These are phyloP conservation scores for Pelargonium fulgidum DNA, from an alignment of 441 rosid species.

Conservation along the genomic window DNA sequence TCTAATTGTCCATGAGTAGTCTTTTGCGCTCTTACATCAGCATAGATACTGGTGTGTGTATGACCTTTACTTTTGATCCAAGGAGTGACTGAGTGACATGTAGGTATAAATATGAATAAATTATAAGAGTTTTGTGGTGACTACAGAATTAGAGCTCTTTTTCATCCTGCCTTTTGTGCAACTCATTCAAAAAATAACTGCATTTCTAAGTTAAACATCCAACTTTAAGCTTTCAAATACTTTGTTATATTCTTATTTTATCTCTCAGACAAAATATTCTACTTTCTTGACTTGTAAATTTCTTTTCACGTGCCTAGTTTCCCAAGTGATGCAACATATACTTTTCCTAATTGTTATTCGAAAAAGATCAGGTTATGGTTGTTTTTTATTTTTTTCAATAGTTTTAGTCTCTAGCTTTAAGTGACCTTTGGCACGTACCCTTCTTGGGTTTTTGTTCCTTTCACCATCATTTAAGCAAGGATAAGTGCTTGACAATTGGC, in stretches of 20 bases:
- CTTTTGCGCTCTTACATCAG: too few relatives aligned
- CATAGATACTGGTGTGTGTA: too few relatives aligned
- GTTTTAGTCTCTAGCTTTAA: not conserved
- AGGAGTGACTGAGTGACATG: too few relatives aligned
- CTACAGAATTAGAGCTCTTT: not conserved
- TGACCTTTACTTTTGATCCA: too few relatives aligned
- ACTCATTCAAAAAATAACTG: not conserved
- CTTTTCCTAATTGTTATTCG: not conserved
- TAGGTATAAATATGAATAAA: too few relatives aligned
- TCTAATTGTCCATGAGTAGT: too few relatives aligned
- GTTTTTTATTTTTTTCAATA: not conserved
- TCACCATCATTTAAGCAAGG: not conserved
- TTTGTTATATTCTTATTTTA: too few relatives aligned
- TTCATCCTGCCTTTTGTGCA: not conserved
- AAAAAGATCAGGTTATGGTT: not conserved
- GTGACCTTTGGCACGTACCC: not conserved
- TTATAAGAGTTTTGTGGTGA: not conserved
- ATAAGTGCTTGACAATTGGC: not conserved
- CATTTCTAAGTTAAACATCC: not conserved
- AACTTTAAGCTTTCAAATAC: not conserved
- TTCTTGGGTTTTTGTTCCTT: not conserved
- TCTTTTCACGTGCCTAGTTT: not conserved
- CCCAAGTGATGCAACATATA: not conserved
- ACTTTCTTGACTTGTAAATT: not conserved
- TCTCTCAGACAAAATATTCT: not conserved